These are phyloP conservation scores for Trichoderma sp. DNA, from an alignment of 2,329 filamentous ascomycete species.

Conservation along the genomic window DNA sequence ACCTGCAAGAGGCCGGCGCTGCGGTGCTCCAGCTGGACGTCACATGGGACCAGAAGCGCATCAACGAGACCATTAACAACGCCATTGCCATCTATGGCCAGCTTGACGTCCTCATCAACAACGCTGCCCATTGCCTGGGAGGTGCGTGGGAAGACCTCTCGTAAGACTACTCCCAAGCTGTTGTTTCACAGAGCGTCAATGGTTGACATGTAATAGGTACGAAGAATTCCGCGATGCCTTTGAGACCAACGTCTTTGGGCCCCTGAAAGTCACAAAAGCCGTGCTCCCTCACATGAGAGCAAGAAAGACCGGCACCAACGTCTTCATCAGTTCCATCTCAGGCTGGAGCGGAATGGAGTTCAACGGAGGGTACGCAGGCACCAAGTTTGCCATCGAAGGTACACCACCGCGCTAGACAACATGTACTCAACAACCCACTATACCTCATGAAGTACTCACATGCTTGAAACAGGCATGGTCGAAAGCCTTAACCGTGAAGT, in stretches of 20 bases:
- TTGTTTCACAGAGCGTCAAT: neutral
- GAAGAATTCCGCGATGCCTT: slow-evolving; percentile 11
- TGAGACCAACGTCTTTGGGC: slow-evolving; percentile 24
- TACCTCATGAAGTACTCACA: neutral
- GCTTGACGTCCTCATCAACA: slow-evolving; percentile 36
- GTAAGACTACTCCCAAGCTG: neutral
- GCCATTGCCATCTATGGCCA: slow-evolving; percentile 37
- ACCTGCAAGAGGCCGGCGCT: slow-evolving; percentile 34
- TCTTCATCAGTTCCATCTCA: slow-evolving; percentile 28
- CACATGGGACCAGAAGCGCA: slow-evolving; percentile 28
- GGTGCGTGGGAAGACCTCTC: slow-evolving; percentile 23
- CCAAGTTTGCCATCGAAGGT: slow-evolving; percentile 30
- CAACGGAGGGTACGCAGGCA: slow-evolving; percentile 24
- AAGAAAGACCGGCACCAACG: slow-evolving; percentile 23
- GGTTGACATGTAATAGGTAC: neutral
- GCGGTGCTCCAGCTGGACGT: slow-evolving; percentile 40
- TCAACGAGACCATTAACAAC: slow-evolving; percentile 32
- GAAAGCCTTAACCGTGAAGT: slow-evolving; percentile 28
- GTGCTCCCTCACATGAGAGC: slow-evolving; percentile 23
- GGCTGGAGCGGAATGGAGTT: slow-evolving; percentile 21
- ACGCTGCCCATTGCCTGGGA: slow-evolving; percentile 32
- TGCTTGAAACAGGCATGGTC: slow-evolving; percentile 17
- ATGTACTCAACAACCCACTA: fast-evolving
- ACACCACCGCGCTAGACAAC: neutral
- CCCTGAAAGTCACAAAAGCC: slow-evolving; percentile 9